Evolutionary conservation across 805 yeast species (phyloP), one percentile per base, ranked within the genome.

Genomic region (Ogataea minuta): DNA sequence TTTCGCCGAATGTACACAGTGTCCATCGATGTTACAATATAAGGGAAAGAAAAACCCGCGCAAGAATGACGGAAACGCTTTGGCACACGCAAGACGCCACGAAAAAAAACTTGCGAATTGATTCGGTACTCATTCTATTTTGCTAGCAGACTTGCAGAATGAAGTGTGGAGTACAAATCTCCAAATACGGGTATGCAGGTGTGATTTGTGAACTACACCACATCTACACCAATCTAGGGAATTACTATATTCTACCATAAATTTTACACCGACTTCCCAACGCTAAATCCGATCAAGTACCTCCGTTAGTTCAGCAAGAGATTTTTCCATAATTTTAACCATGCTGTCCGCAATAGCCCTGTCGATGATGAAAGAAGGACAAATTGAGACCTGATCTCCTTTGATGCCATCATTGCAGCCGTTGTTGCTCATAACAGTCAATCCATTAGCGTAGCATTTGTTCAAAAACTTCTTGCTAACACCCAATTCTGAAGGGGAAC

Each of bases 311-410:
- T 39, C 31, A 20, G 34, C 39, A 12, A 44, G 21, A 23, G 50
- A 37, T 34, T 46, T 41, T 7, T 34, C 49, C 17, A 54, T 13
- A 9, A 40, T 28, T 2, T 32, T 41, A 12, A 46, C 52, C 14
- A 70, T 59, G 13, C 59, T 63, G 34, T 60, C 64, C 33, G 53
- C 63, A 42, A 68, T 56, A 9, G 57, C 64, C 37, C 60, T 63
- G 15, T 13, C 68, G 29, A 70, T 46, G n/a, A 64, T 56, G 56
- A 60, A 72, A 7, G 71, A 58, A 29, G 77, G 77, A 2, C 77
- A 72, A 34, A 71, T 59, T 35, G 67, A 47, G 12, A 67, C 53
- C 44, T 70, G 73, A 40, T 72, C 76, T 37, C 77, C 77, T 2
- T 52, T 56, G n/a, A 45, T 53, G 43, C 66, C 66, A 44, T 64